Percentiles rank a stretch among this genome's conserved stretches.
Evolutionary conservation across 176 grass and related monocot species (phyloP).

Genomic region (Ampelocalamus luodianensis): DNA sequence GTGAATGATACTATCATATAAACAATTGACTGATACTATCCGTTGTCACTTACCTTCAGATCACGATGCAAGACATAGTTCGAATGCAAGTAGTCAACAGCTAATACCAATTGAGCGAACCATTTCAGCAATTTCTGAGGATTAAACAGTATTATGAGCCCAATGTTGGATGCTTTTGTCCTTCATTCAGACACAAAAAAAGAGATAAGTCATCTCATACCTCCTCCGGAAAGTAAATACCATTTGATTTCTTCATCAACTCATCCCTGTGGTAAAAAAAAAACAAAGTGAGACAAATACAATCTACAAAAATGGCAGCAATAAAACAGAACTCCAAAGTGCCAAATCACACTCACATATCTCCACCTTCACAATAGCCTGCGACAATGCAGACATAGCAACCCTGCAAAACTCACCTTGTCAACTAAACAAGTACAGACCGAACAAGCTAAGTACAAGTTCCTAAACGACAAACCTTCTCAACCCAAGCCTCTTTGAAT

Average conservation of each 20-base stretch:
- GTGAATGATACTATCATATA: neutral
- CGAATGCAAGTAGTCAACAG: slow-evolving; percentile 95
- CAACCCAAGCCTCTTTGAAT: slow-evolving; percentile 99
- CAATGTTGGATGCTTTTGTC: neutral
- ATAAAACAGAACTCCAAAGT: slow-evolving; percentile 23
- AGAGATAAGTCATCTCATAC: slow-evolving; percentile 43
- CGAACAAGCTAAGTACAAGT: slow-evolving; percentile 15
- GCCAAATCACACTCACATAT: slow-evolving; percentile 72
- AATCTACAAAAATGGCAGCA: neutral
- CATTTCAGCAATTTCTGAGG: slow-evolving; percentile 91
- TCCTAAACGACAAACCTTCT: slow-evolving; percentile 59
- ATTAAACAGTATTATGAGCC: slow-evolving; percentile 34
- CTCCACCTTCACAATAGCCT: slow-evolving; percentile 97
- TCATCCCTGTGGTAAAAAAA: slow-evolving; percentile 65
- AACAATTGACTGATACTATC: neutral
- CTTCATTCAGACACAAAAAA: slow-evolving; percentile 11
- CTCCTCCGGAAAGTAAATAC: slow-evolving; percentile 92
- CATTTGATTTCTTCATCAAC: slow-evolving; percentile 88
- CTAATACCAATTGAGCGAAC: slow-evolving; percentile 83
- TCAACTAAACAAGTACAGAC: slow-evolving; percentile 41
- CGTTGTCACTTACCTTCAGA: slow-evolving; percentile 63
- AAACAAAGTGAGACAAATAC: slow-evolving; percentile 25
- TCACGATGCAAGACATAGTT: slow-evolving; percentile 97
- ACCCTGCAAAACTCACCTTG: slow-evolving; percentile 62
- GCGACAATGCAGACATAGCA: slow-evolving; percentile 99